phyloP scores from a whole-genome alignment of 768 basidiomycete species.

The Rhodosporidiobolus sp. region DNA sequence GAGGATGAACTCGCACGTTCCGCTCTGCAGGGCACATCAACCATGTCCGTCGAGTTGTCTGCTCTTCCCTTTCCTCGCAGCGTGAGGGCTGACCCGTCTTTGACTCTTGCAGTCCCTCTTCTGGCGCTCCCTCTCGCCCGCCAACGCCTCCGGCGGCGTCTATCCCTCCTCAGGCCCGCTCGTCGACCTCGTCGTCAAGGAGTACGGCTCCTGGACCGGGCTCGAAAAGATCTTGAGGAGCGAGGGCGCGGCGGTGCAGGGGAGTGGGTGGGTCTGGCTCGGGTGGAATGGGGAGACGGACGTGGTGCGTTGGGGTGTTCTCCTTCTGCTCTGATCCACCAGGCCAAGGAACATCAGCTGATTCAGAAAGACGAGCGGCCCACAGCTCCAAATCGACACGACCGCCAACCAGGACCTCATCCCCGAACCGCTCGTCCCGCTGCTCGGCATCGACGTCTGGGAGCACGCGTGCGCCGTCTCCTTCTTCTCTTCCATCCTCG shows the following conservation, averaged over 20 bases:
- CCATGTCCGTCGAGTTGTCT: background rate
- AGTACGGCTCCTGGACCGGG: background rate
- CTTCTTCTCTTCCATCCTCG: no score
- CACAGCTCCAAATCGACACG: background rate
- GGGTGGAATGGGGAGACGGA: background rate
- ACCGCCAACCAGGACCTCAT: conserved; percentile 5
- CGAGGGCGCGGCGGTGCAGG: background rate
- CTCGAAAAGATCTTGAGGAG: background rate
- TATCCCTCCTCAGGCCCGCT: background rate
- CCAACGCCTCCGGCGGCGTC: background rate
- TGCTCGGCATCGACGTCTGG: conserved; percentile 3
- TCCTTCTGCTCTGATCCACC: background rate
- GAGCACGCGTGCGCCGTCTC: conserved; percentile 5
- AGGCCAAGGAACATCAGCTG: background rate
- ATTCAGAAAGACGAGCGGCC: background rate
- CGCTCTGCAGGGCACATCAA: conserved; percentile 1
- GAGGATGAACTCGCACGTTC: background rate
- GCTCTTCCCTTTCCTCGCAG: background rate
- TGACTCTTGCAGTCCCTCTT: background rate
- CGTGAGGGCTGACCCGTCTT: background rate
- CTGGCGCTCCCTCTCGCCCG: background rate
- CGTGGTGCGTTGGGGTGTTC: background rate
- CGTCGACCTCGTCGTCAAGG: background rate
- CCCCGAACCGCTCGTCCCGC: background rate
- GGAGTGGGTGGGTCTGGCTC: background rate